These are phyloP conservation scores for Didymella lethalis DNA, from an alignment of 2,329 filamentous ascomycete species.

Conservation along the genomic window DNA sequence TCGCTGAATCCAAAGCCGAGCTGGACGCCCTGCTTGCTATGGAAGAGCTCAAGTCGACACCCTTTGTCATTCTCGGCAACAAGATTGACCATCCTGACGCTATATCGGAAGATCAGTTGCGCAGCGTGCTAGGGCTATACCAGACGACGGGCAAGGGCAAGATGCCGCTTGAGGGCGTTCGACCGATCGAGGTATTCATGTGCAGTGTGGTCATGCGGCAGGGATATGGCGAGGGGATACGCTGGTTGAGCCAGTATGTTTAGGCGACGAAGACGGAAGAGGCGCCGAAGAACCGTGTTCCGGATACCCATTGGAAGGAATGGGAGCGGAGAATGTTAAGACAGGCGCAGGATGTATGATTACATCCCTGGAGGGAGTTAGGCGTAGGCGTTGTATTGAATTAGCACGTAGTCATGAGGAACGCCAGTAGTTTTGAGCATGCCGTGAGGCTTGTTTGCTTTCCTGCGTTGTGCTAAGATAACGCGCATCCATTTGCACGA, in stretches of 20 bases:
- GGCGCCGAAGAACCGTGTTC: not conserved
- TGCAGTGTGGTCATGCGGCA: slow-evolving; percentile 98
- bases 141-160: slow-evolving; percentile 62
- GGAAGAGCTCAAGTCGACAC: slow-evolving; percentile 96
- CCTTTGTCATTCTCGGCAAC: slow-evolving; percentile 96
- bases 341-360: not conserved
- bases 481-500: not conserved
- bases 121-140: slow-evolving; percentile 90
- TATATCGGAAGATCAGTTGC: slow-evolving; percentile 92
- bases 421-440: not conserved
- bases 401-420: not conserved
- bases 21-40: slow-evolving; percentile 92
- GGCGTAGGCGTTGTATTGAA: slow-evolving; percentile 21
- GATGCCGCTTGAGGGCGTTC: slow-evolving; percentile 48
- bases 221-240: slow-evolving; percentile 60
- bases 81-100: slow-evolving; percentile 99
- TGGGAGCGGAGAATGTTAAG: slow-evolving; percentile 1
- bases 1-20: slow-evolving; percentile 94
- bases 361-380: not conserved
- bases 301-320: not conserved
- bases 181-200: slow-evolving; percentile 89
- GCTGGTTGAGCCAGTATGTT: slow-evolving; percentile 54
- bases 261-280: slow-evolving; percentile 23
- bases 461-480: not conserved
- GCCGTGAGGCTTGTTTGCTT: not conserved